Evolutionary conservation across 2,329 filamentous ascomycete species (phyloP), one percentile per base, ranked within the genome.

Genomic region (Metarhizium guizhouense): DNA sequence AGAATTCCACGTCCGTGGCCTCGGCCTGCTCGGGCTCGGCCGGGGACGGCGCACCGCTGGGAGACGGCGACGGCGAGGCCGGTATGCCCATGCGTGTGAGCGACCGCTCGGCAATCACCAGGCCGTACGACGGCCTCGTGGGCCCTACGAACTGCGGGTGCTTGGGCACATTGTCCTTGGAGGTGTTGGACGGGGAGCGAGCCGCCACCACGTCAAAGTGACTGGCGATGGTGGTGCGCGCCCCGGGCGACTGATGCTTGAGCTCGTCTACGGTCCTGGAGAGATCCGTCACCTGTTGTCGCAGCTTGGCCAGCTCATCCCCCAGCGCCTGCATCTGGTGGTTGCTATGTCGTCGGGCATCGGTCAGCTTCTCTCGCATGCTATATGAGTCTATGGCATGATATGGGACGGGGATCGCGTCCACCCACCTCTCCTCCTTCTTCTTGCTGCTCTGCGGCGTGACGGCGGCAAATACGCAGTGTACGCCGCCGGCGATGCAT

Each of bases 101-200:
- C 0, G 71, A 71, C 0, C 64, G 62, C 45, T 72, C 68, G 2
- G 67, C 70, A 3, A 72, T 65, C 5, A 68, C 61, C 6, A 73
- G 61, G 2, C 69, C 66, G 54, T 67, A 73, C 0, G 67, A 66
- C 0, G 71, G 68, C 2, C 68, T 57, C 1, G 69, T 72, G 1
- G 70, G 68, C 0, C 71, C 71, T 16, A 73, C 64, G 38, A 73
- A 72, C 6, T 69, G 69, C 0, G 69, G 68, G 4, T 69, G 61
- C 18, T 66, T 65, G 0, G 70, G 68, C 6, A 61, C 64, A 4
- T 56, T 58, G 8, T 59, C 59, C 16, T 60, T 64, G 52, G 0
- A 59, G 51, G 29, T 55, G 29, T 18, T 61, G 1, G 63, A 60
- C 0, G 64, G 61, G 0, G 64, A 62, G 1, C 59, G 60, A 0